phyloP scores from a whole-genome alignment of 192 early-diverging fungal genomes.

The Dispira simplex region DNA sequence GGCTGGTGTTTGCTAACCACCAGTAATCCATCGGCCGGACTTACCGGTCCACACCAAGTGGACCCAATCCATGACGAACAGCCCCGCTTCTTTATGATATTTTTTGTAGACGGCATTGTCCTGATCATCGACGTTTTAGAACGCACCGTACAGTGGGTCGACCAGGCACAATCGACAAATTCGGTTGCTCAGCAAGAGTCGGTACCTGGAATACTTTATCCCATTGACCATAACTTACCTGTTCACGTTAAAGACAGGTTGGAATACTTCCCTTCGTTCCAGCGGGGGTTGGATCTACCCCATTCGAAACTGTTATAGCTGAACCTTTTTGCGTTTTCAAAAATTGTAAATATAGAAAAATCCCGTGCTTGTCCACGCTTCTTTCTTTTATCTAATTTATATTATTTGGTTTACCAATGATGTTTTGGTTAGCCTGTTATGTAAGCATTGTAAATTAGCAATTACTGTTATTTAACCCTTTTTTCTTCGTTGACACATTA shows the following conservation, averaged over 20 bases:
- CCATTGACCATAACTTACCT: conserved; percentile 8
- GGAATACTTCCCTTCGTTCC: conserved; percentile 8
- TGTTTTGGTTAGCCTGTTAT: not conserved
- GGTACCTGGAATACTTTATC: not conserved
- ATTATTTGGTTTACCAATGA: not conserved
- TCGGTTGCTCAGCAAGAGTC: not conserved
- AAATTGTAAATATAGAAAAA: not conserved
- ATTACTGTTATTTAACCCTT: not conserved
- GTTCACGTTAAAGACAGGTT: conserved; percentile 5
- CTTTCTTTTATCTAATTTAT: not conserved
- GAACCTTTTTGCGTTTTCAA: not conserved
- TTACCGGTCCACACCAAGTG: not conserved
- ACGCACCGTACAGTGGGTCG: conserved; percentile 10
- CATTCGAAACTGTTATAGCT: not conserved
- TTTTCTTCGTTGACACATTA: not conserved
- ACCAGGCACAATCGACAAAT: not conserved
- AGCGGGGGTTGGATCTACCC: conserved; percentile 1
- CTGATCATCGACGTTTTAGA: conserved; percentile 10
- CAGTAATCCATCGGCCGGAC: not conserved
- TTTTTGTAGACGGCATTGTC: conserved; percentile 9
- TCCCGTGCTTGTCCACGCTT: not conserved
- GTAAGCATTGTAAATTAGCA: not conserved
- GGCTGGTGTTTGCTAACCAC: conserved; percentile 26
- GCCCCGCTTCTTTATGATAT: conserved; percentile 6
- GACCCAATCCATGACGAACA: not conserved